Evolutionary conservation across 306 rosid species (phyloP).

Genomic region (Trifolium pratense): DNA sequence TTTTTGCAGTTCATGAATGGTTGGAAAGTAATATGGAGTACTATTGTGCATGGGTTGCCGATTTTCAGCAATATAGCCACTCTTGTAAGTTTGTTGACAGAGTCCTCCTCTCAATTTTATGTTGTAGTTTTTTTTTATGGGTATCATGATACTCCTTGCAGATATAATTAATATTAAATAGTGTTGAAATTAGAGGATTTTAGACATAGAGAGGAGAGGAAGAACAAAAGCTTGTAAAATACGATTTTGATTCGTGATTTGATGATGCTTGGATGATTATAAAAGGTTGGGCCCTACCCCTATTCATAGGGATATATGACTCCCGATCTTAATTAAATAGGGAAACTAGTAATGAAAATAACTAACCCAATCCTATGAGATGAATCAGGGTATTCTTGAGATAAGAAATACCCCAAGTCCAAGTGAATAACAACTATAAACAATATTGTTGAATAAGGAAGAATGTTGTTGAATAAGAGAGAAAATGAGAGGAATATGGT

Average conservation of each 20-base stretch:
- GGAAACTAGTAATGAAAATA: not conserved
- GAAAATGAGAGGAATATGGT: not conserved
- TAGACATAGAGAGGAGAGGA: not conserved
- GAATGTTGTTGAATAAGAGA: too few relatives aligned
- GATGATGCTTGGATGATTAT: not conserved
- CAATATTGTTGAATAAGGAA: not conserved
- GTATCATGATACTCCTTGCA: constrained; percentile 12
- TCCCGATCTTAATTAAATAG: not conserved
- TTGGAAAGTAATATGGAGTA: constrained; percentile 83
- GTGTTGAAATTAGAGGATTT: not conserved
- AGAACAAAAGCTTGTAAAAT: constrained; percentile 8
- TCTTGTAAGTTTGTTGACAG: constrained; percentile 67
- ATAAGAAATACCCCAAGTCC: not conserved
- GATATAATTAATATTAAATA: constrained; percentile 6
- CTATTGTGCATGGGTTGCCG: constrained; percentile 78
- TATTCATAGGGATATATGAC: not conserved
- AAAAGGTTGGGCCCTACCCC: constrained; percentile 8
- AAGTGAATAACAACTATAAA: not conserved
- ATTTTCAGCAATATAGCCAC: constrained; percentile 69
- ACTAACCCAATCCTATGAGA: not conserved
- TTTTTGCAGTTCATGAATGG: constrained; percentile 66
- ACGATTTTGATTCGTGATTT: not conserved
- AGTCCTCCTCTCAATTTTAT: constrained; percentile 15
- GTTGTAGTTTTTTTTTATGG: constrained; percentile 3
- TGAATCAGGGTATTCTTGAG: not conserved